Conservation (phyloP, 331 rosid species). For the Erythrophleum ivorense region DNA sequence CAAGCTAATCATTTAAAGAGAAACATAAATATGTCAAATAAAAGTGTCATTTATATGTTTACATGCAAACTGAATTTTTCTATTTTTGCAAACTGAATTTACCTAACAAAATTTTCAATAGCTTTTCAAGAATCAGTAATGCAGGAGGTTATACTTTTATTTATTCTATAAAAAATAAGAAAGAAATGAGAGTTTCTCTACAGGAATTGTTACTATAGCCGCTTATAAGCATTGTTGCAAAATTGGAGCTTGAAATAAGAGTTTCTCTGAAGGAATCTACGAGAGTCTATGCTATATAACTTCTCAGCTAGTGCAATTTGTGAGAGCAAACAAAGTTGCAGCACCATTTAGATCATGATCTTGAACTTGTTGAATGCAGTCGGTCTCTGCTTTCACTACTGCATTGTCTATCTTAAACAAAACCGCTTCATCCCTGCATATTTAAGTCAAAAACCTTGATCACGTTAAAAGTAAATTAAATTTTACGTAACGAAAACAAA, state of each 20-base stretch:
- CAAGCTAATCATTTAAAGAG: background rate
- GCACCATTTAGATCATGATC: slow-evolving; percentile 77
- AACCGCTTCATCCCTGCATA: slow-evolving; percentile 64
- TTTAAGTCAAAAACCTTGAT: background rate
- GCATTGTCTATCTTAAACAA: slow-evolving; percentile 44
- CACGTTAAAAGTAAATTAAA: background rate
- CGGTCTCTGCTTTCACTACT: slow-evolving; percentile 49
- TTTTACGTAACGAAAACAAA: background rate
- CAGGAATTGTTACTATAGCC: background rate
- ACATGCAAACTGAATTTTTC: background rate
- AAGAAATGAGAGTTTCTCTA: background rate
- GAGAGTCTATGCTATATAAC: slow-evolving; percentile 40
- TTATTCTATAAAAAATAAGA: background rate
- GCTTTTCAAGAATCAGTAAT: background rate
- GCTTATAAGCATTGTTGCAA: background rate
- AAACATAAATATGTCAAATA: background rate
- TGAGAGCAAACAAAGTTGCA: slow-evolving; percentile 70
- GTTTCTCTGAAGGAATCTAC: slow-evolving; percentile 29
- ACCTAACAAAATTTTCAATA: background rate
- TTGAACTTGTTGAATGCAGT: slow-evolving; percentile 56
- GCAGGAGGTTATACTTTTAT: background rate
- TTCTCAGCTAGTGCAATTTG: slow-evolving; percentile 56
- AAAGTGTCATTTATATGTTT: background rate
- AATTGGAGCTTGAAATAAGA: background rate
- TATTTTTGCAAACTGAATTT: background rate